phyloP scores from a whole-genome alignment of 768 basidiomycete genomes.

The Candolleomyces eurysporus region DNA sequence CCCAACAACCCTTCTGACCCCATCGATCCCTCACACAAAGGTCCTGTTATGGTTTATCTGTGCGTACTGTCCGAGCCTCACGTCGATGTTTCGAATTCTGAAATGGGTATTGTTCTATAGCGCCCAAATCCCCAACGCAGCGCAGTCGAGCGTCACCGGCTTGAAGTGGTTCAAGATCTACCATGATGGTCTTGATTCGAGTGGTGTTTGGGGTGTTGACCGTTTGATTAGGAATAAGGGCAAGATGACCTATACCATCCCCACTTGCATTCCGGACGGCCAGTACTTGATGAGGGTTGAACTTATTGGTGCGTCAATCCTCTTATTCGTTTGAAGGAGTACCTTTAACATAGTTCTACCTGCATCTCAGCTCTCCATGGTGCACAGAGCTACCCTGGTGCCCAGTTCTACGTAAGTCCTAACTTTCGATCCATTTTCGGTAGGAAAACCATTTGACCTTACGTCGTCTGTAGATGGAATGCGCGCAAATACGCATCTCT shows the following conservation, averaged over 20 bases:
- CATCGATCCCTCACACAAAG: slow-evolving; percentile 52
- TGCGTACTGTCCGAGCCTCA: slow-evolving; percentile 22
- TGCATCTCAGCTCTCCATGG: slow-evolving; percentile 38
- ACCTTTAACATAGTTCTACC: not conserved
- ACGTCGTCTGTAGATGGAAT: slow-evolving; percentile 36
- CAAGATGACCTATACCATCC: slow-evolving; percentile 46
- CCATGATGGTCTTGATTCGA: slow-evolving; percentile 38
- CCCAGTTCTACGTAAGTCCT: slow-evolving; percentile 51
- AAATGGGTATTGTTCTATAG: slow-evolving; percentile 22
- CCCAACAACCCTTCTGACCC: slow-evolving; percentile 42
- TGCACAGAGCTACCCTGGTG: slow-evolving; percentile 48
- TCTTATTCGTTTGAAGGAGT: too few species aligned
- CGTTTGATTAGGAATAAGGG: slow-evolving; percentile 46
- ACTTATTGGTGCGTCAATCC: slow-evolving; percentile 40
- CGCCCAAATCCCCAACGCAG: slow-evolving; percentile 44
- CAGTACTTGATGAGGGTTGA: slow-evolving; percentile 51
- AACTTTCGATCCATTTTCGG: slow-evolving; percentile 1
- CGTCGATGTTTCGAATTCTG: not conserved
- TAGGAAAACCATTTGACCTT: not conserved
- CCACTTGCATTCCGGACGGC: slow-evolving; percentile 43
- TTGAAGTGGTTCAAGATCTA: slow-evolving; percentile 56
- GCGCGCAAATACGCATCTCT: slow-evolving; percentile 45
- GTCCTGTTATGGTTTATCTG: slow-evolving; percentile 52
- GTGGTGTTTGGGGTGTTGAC: slow-evolving; percentile 44
- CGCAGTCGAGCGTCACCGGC: slow-evolving; percentile 44